A percentile compares a stretch with the other conserved stretches of the same genome.
These are phyloP conservation scores for Vitis rotundifolia DNA, from an alignment of 164 flowering plant species.

Conservation along the genomic window DNA sequence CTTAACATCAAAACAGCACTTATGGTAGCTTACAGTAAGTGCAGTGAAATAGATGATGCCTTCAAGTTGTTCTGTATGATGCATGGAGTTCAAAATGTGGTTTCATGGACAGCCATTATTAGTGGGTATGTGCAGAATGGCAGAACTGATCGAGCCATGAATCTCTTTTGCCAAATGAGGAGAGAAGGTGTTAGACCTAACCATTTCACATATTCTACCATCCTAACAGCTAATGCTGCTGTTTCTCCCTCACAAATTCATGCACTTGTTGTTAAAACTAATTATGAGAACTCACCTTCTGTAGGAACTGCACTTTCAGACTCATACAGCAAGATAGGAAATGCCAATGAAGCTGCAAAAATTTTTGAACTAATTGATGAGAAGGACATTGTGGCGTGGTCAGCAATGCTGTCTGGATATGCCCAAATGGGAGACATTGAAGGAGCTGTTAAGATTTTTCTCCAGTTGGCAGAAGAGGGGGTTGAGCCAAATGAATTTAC, in stretches of 20 bases:
- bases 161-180: slow-evolving; percentile 62
- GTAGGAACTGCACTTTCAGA: slow-evolving; percentile 87
- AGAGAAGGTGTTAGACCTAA: slow-evolving; percentile 71
- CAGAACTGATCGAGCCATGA: slow-evolving; percentile 38
- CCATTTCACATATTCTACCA: slow-evolving; percentile 71
- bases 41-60: slow-evolving; percentile 61
- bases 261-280: slow-evolving; percentile 67
- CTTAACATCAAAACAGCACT: slow-evolving; percentile 54
- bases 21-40: slow-evolving; percentile 69
- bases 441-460: slow-evolving; percentile 50
- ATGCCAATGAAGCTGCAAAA: slow-evolving; percentile 52
- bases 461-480: slow-evolving; percentile 45
- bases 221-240: slow-evolving; percentile 61
- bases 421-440: slow-evolving; percentile 68
- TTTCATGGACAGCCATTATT: slow-evolving; percentile 92
- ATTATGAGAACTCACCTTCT: slow-evolving; percentile 49
- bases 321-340: slow-evolving; percentile 63
- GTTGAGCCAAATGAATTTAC: slow-evolving; percentile 72
- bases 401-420: slow-evolving; percentile 88
- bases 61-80: slow-evolving; percentile 46
- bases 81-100: slow-evolving; percentile 56
- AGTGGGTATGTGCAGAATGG: slow-evolving; percentile 70
- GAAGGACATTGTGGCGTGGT: slow-evolving; percentile 92
- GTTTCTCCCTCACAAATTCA: slow-evolving; percentile 69
- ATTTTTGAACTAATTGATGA: slow-evolving; percentile 61